Evolutionary conservation across 148 eudicot genomes (phyloP), one percentile per base, ranked within the genome.

Genomic region (Vaccinium darrowii): DNA sequence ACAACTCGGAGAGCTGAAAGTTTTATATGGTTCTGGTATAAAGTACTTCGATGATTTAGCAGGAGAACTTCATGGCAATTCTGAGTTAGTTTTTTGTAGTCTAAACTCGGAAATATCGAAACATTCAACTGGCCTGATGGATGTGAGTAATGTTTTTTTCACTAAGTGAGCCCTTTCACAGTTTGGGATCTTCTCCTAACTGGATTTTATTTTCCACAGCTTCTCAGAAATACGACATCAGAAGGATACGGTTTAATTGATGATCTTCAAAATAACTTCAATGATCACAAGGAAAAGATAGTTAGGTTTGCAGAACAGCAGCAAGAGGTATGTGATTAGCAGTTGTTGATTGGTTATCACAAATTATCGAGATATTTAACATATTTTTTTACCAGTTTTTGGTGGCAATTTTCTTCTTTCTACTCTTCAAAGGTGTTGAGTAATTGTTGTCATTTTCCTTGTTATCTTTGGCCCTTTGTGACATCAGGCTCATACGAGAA

Each of bases 51-150:
- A 82, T 52, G 81, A 80, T 1, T 58, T 82, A 83, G 91, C 86
- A 30, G 80, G 71, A 69, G 91, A 85, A 80, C 33, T 85, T 71
- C 83, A 71, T 63, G 84, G 81, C 74, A 85, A 86, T 76, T 84
- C 83, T 56, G 71, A 83, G 25, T 63, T 49, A 69, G 51, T 85
- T 36, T 78, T 80, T 23, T 51, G 82, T 8, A 80, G 60, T 67
- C 47, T 87, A 30, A 80, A 74, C 52, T 85, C 86, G 39, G 89
- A 83, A 87, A 33, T 81, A 12, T 81, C 83, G 51, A 81, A 75
- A 18, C 85, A 87, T 76, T 87, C 89, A 80, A 85, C 88, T 36
- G 8, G 84, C 56, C 58, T 85, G 73, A 53, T 72, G 25, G 85
- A 85, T 76, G 91, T 87, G 81, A 85, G 87, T 57, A 79, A 30